Evolutionary conservation across 2,329 filamentous ascomycete species (phyloP).

Genomic region (Amauroascus verrucosus): DNA sequence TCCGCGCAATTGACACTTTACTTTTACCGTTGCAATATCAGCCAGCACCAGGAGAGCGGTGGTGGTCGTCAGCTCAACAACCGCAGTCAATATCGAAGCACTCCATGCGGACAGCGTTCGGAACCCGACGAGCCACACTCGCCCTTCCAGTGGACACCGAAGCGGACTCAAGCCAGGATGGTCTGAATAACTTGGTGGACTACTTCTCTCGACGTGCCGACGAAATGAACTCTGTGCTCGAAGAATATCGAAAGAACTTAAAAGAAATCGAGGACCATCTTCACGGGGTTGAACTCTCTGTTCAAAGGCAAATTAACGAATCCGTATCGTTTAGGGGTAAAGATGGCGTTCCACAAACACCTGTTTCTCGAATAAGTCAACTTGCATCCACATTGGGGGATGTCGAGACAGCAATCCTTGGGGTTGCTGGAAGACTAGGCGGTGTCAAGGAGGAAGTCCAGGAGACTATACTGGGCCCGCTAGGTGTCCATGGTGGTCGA

Average conservation of each 20-base stretch:
- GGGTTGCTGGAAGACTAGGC: constrained; percentile 53
- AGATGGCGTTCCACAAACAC: constrained; percentile 34
- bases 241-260: constrained; percentile 49
- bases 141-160: constrained; percentile 40
- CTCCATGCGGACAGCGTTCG: constrained; percentile 31
- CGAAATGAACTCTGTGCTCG: constrained; percentile 50
- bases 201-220: constrained; percentile 55
- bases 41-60: constrained; percentile 34
- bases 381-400: constrained; percentile 52
- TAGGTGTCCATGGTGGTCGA: constrained; percentile 9
- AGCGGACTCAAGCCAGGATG: constrained; percentile 38
- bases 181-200: constrained; percentile 50
- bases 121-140: constrained; percentile 31
- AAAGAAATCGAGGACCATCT: constrained; percentile 57
- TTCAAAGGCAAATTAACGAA: constrained; percentile 51
- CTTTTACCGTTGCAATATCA: constrained; percentile 58
- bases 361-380: constrained; percentile 35
- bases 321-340: constrained; percentile 37
- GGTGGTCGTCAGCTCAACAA: constrained; percentile 34
- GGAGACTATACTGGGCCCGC: constrained; percentile 42
- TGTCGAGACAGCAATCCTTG: constrained; percentile 55
- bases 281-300: constrained; percentile 50
- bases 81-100: constrained; percentile 29
- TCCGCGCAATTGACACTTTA: constrained; percentile 64
- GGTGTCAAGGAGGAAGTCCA: constrained; percentile 51